Evolutionary conservation across 495 filamentous ascomycete genomes (phyloP), one percentile per base, ranked within the genome.

Genomic region (Penicillium parvum): DNA sequence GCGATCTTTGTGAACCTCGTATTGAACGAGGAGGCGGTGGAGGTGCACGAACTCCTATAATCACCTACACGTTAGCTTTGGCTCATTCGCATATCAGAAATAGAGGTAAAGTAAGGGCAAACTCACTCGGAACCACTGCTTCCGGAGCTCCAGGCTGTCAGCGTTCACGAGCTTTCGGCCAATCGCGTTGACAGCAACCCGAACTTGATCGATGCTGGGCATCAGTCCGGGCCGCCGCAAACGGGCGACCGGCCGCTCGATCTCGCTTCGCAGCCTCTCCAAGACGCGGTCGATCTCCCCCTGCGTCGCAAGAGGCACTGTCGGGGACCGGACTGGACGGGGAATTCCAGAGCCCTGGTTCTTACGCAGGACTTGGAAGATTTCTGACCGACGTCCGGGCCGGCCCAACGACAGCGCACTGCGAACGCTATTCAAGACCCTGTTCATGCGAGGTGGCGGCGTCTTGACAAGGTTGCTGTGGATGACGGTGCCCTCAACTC

Each of bases 101-200:
- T n/a, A n/a, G n/a, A n/a, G 9, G 16, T 5, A 17, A 17, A 1
- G 30, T 22, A 17, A 20, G 17, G 11, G 32, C 14, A 17, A 42
- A 30, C 37, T 41, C 36, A 47, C 45, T 28, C 27, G 28, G 37
- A 40, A 47, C 37, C 37, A 30, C 15, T 32, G 26, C 29, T 37
- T 35, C 23, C 37, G 37, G 16, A 23, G 37, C 7, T 41, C 30
- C 1, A 11, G 10, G 29, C 41, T 20, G 10, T 40, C 30, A 5
- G 40, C 45, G 1, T 47, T 17, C 7, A 47, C 37, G 7, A 47
- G 29, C 11, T 21, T 20, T 8, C 37, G 32, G 6, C 37, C 45
- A 11, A 39, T 16, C 4, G 23, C 8, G 10, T 25, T 43, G 14
- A 32, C 19, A 18, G 28, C 34, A 14, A 12, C 22, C 7, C 38